Evolutionary conservation across 371 early-diverging fungal genomes (phyloP), one percentile per base, ranked within the genome.

Genomic region (Mortierella sp.): DNA sequence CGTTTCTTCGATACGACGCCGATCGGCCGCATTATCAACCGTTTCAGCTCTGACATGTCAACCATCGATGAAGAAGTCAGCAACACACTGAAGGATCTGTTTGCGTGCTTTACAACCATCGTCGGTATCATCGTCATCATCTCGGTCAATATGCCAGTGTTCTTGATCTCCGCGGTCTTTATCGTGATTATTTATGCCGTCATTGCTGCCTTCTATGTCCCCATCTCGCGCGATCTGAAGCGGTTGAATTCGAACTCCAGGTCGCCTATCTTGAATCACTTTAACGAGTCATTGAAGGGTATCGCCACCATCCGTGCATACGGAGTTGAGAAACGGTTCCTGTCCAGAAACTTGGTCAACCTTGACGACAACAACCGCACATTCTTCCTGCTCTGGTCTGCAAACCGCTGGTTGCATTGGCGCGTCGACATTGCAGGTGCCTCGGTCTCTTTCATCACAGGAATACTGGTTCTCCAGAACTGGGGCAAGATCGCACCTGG

Each of bases 1-100:
- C 81, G 89, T 19, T 94, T 94, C 84, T 94, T 93, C 64, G 95
- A 95, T 49, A 87, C 81, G 26, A 96, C 94, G 7, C 96, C 96
- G 8, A 72, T 94, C 23, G 96, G 96, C 12, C 89, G 95, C 16
- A 91, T 96, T 49, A 67, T 95, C 76, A 94, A 93, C 78, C 84
- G 96, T 12, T 95, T 96, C 70, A 85, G 87, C 54, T 86, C 86
- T 24, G 86, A 85, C 34, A 81, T 85, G 39, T 82, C 84, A 52
- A 82, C 86, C 0, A 73, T 85, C 43, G 86, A 85, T 34, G 80
- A 84, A 0, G 72, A 67, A 9, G 67, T 85, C 34, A 83, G 84
- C 34, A 80, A 73, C 59, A 80, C 81, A 18, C 12, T 85, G 16
- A 59, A 81, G 18, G 39, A 45, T 10, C 59, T 69, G 31, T 74